Conservation (phyloP, 2,329 filamentous ascomycete genomes). For the Pseudocercospora fuligena region DNA sequence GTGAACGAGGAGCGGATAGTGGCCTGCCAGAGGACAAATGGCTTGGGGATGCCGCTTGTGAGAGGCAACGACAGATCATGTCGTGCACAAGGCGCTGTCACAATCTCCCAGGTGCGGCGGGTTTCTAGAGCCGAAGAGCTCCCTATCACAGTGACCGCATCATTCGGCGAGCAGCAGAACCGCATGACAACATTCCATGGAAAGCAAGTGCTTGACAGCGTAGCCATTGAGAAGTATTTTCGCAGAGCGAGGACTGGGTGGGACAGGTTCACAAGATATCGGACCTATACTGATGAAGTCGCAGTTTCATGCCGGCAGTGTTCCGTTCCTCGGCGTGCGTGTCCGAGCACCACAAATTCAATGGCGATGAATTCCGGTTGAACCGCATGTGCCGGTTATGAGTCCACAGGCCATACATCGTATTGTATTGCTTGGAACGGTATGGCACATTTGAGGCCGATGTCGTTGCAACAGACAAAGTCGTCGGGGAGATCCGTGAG, state of each 20-base stretch:
- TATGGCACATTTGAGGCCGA: neutral
- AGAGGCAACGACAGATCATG: neutral
- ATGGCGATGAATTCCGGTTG: too few species aligned
- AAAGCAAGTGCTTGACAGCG: neutral
- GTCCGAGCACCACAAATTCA: too few species aligned
- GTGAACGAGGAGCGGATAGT: neutral
- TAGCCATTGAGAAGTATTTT: neutral
- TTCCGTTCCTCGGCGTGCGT: neutral
- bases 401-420: neutral
- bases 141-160: constrained; percentile 4
- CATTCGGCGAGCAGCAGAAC: neutral
- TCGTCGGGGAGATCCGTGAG: neutral
- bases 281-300: neutral
- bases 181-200: neutral
- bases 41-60: neutral
- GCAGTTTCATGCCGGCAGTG: neutral
- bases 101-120: neutral
- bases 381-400: neutral
- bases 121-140: constrained; percentile 1
- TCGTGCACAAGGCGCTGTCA: neutral
- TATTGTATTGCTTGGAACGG: neutral
- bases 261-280: neutral
- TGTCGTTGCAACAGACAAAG: neutral
- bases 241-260: neutral
- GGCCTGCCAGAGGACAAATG: neutral